A percentile compares a stretch with the other conserved stretches of the same genome.
Conservation (phyloP, 176 grass and related monocot species). For the Paspalum vaginatum region DNA sequence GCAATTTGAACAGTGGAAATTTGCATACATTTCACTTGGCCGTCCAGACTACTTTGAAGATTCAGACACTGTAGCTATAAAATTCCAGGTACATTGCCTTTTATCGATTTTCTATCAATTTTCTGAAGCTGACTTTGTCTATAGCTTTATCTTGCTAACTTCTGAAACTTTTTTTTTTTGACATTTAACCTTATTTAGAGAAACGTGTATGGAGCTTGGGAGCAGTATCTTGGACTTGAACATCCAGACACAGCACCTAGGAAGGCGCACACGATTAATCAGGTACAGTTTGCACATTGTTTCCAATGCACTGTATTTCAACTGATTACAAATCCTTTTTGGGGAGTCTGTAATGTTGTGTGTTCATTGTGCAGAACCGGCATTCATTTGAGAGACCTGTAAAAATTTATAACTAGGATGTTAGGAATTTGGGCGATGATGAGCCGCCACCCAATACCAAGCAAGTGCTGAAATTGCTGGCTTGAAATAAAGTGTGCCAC, state of each 20-base stretch:
- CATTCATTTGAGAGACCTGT: conserved; percentile 95
- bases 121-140: conserved; percentile 29
- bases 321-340: not conserved
- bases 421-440: conserved; percentile 11
- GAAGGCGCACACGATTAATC: conserved; percentile 74
- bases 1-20: conserved; percentile 80
- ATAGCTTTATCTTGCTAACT: conserved; percentile 4
- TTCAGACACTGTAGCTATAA: conserved; percentile 68
- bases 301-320: not conserved
- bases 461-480: conserved; percentile 25
- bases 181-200: conserved; percentile 58
- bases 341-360: not conserved
- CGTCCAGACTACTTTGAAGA: conserved; percentile 98
- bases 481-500: conserved; percentile 45
- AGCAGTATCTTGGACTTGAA: conserved; percentile 97
- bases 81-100: conserved; percentile 78
- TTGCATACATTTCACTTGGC: conserved; percentile 93
- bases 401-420: conserved; percentile 92
- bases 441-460: conserved; percentile 33
- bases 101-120: conserved; percentile 21
- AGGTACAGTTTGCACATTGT: conserved; percentile 52
- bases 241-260: conserved; percentile 89
- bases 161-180: not conserved
- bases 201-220: conserved; percentile 98
- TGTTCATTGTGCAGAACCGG: conserved; percentile 66